Evolutionary conservation across 2,329 filamentous ascomycete genomes (phyloP).

Genomic region (Fusarium caatingaense): DNA sequence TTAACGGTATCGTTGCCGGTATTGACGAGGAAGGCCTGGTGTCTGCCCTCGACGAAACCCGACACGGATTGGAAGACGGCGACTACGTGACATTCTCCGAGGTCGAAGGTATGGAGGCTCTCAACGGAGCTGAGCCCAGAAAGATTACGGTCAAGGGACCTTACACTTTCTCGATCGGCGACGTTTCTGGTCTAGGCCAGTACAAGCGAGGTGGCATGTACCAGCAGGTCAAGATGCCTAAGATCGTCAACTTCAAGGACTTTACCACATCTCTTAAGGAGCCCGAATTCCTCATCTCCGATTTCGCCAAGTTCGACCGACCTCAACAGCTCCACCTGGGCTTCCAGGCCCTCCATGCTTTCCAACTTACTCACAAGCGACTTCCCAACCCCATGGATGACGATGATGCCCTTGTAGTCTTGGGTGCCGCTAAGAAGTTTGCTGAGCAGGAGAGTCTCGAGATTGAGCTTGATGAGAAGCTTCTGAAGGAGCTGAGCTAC

Average conservation of each 20-base stretch:
- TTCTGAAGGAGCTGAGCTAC: constrained; percentile 92
- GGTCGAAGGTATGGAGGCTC: constrained; percentile 87
- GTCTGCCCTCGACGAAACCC: constrained; percentile 91
- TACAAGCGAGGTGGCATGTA: constrained; percentile 92
- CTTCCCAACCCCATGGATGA: constrained; percentile 87
- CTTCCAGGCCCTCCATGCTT: constrained; percentile 91
- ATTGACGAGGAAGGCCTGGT: constrained; percentile 92
- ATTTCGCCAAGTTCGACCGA: constrained; percentile 98
- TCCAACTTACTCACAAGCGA: constrained; percentile 78
- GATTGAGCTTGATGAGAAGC: constrained; percentile 87
- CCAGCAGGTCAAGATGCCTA: constrained; percentile 98
- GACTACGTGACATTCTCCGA: constrained; percentile 97
- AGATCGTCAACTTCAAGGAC: constrained; percentile 87
- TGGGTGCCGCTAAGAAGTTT: constrained; percentile 80
- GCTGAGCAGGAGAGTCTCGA: constrained; percentile 74
- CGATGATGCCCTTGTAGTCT: constrained; percentile 80
- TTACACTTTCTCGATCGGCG: constrained; percentile 97
- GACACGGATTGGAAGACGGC: constrained; percentile 94
- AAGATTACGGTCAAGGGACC: constrained; percentile 96
- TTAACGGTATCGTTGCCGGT: constrained; percentile 87
- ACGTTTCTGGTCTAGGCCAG: constrained; percentile 85
- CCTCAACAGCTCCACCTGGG: constrained; percentile 92
- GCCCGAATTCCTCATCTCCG: constrained; percentile 90
- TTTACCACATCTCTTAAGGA: constrained; percentile 82
- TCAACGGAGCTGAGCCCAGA: constrained; percentile 86